These are phyloP conservation scores for Phytophthora citricola DNA, from an alignment of 352 stramenopile species.

Conservation along the genomic window DNA sequence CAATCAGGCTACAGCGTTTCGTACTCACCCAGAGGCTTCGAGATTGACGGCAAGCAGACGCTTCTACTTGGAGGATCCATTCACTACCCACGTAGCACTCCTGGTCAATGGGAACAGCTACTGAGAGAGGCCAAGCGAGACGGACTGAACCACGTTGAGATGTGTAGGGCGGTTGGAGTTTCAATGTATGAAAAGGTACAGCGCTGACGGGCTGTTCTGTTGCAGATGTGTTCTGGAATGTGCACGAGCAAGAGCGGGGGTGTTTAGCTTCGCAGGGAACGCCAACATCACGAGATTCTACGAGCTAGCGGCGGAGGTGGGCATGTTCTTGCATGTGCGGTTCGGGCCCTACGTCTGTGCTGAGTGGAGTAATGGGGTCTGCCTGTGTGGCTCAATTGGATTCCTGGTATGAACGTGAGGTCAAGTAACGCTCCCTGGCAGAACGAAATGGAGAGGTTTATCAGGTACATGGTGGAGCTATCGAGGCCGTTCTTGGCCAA, in stretches of 20 bases:
- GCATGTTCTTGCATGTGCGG: slow-evolving; percentile 74
- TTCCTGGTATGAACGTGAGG: slow-evolving; percentile 53
- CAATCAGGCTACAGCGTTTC: slow-evolving; percentile 56
- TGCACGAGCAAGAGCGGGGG: slow-evolving; percentile 63
- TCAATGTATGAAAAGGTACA: too few species aligned
- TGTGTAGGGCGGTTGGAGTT: slow-evolving; percentile 51
- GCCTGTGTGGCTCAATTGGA: slow-evolving; percentile 66
- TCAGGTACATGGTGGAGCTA: slow-evolving; percentile 67
- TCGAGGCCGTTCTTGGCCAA: slow-evolving; percentile 68
- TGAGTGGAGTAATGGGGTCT: slow-evolving; percentile 75
- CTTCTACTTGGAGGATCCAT: slow-evolving; percentile 76
- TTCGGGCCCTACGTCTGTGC: slow-evolving; percentile 76
- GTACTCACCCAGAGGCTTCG: slow-evolving; percentile 60
- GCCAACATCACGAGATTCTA: slow-evolving; percentile 74
- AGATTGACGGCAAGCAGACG: slow-evolving; percentile 60
- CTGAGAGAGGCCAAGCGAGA: slow-evolving; percentile 72
- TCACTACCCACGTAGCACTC: slow-evolving; percentile 63
- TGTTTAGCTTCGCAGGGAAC: slow-evolving; percentile 56
- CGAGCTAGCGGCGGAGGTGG: slow-evolving; percentile 54
- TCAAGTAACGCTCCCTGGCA: slow-evolving; percentile 52
- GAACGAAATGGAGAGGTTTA: slow-evolving; percentile 66
- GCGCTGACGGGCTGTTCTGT: neutral
- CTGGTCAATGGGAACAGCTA: slow-evolving; percentile 60
- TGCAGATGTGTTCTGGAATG: slow-evolving; percentile 78
- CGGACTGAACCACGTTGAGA: slow-evolving; percentile 75